Base-by-base conservation (phyloP, 2,329 filamentous ascomycete genomes). In the Lachnellula cervina region DNA sequence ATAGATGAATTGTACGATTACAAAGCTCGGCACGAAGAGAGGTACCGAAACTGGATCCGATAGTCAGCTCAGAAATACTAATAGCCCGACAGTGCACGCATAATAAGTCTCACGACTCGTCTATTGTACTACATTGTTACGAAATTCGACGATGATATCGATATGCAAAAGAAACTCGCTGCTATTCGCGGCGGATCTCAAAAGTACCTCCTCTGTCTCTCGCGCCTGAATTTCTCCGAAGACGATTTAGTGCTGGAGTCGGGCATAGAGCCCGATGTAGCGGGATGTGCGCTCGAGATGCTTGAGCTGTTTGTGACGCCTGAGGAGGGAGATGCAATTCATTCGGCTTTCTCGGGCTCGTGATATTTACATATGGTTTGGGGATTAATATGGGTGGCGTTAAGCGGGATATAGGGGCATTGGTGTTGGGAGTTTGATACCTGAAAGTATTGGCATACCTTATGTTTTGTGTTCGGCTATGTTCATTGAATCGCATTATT, bases 221-320 rank as follows among this genome's bases (percentile, higher is more conserved):
- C 90, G 0, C 76, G 93, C 43, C 74, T 97, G n/a, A 90, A 89
- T 0, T 97, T 96, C 69, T 86, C 84, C 5, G 83, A 85, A 21
- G 90, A 96, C 59, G 87, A 90, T 32, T 71, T 89, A 8, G 80
- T 94, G 11, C 78, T 95, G 28, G 91, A 97, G 71, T 77, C 78
- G 1, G 86, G 86, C 0, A 87, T 96, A 52, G 87, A 88, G 37
- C 82, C 87, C 28, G 89, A 90, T 60, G 89, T 90, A 1, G 82
- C 87, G 1, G 89, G 93, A 60, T 84, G 87, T 71, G 93, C 94
- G 3, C 86, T 93, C 64, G 84, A 88, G 66, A 76, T 99, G 59
- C 72, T 97, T 40, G 90, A 96, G 69, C 77, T 90, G 58, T 83
- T 84, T 2, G 82, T 96, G 21, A 94, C 89, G 52, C 87, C 90